Evolutionary conservation across 1,284 basidiomycete species (phyloP), one percentile per base, ranked within the genome.

Genomic region (Sporisorium reilianum): DNA sequence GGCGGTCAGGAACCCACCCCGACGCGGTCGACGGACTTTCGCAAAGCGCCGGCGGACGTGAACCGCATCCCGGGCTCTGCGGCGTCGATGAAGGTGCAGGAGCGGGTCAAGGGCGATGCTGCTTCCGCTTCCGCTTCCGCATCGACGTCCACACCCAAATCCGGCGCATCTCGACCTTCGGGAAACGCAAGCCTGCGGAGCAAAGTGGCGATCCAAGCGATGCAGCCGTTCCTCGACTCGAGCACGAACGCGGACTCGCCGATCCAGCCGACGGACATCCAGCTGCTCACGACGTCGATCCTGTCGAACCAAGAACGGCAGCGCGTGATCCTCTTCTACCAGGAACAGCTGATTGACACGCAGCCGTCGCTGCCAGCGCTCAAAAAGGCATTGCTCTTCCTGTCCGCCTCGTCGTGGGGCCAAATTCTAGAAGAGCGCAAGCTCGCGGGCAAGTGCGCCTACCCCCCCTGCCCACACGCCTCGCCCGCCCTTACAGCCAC

Each of bases 201-300:
- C 45, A 49, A 36, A 34, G 20, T n/a, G 0, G 63, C 68, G 2
- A 66, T 68, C 3, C 61, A 68, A 30, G 51, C 57, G 9, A 68
- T 69, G 65, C 55, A 64, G 22, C 64, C 65, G 14, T 64, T 74
- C 52, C 57, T 74, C 36, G 55, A 61, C 40, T 56, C 60, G 23
- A 54, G 51, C 30, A 68, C 70, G 30, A 58, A 62, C 50, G 38
- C 57, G 2, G 26, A 30, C 25, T 55, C 57, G 8, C 50, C 64
- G 9, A 71, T 75, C 54, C 60, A 71, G 41, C 64, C 73, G 6
- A 75, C 73, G n/a, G 73, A 75, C 45, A 56, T 75, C 11, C 64
- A 75, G 45, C 64, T 75, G n/a, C 73, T 75, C 14, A 70, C 73
- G 40, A 71, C 60, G 12, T 64, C 61, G 12, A 68, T 75, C 40